Evolutionary conservation across 75 land plant species (phyloP).

Genomic region (Selaginella moellendorffii): DNA sequence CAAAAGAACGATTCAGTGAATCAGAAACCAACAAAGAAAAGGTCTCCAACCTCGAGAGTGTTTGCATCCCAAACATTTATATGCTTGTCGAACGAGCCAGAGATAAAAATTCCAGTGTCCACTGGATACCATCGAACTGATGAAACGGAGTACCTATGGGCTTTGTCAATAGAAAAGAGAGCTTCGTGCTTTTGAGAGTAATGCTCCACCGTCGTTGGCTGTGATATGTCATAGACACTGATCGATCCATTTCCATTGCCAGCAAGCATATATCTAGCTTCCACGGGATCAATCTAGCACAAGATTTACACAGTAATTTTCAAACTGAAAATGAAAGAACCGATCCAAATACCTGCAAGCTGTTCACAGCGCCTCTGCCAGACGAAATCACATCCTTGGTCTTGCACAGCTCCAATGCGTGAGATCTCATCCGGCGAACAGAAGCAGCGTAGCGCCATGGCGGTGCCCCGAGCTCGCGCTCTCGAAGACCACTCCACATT

Average conservation of each 20-base stretch:
- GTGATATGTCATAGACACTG: conserved; percentile 62
- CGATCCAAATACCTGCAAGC: conserved; percentile 38
- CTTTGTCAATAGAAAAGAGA: conserved; percentile 57
- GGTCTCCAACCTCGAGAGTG: conserved; percentile 37
- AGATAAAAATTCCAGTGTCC: conserved; percentile 81
- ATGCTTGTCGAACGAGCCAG: conserved; percentile 69
- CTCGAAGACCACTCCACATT: conserved; percentile 64
- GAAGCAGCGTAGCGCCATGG: conserved; percentile 36
- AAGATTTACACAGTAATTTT: conserved; percentile 15
- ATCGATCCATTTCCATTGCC: conserved; percentile 81
- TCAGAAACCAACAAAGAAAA: neutral
- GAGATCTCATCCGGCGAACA: conserved; percentile 25
- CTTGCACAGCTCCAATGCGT: conserved; percentile 40
- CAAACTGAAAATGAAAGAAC: neutral
- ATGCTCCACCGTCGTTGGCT: conserved; percentile 33
- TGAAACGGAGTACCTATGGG: conserved; percentile 72
- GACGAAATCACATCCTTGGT: conserved; percentile 58
- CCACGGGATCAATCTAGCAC: conserved; percentile 67
- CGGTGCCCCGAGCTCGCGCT: conserved; percentile 45
- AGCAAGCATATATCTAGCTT: conserved; percentile 62
- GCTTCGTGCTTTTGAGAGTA: conserved; percentile 48
- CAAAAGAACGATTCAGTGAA: neutral
- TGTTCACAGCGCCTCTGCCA: conserved; percentile 57
- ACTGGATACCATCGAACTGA: conserved; percentile 90
- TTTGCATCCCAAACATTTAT: conserved; percentile 97